Percentiles rank a stretch among this genome's conserved stretches.
These are phyloP conservation scores for Rhodotorula taiwanensis DNA, from an alignment of 768 basidiomycete species.

Conservation along the genomic window DNA sequence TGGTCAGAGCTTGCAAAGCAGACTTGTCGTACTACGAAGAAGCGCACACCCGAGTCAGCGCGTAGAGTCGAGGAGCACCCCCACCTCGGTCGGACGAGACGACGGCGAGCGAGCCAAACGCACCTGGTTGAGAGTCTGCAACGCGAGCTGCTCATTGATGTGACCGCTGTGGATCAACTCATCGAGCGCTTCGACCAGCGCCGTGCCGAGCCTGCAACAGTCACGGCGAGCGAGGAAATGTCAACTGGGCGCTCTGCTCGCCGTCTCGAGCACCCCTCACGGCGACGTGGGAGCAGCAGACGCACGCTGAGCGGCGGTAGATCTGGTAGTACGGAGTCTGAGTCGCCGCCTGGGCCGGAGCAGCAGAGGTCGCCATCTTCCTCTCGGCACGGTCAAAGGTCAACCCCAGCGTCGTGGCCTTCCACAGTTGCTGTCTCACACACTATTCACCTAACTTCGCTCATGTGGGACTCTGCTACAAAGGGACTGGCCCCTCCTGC, in stretches of 20 bases:
- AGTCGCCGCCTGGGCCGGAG: conserved; percentile 7
- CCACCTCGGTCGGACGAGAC: not conserved
- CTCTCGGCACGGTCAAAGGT: not conserved
- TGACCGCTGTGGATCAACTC: conserved; percentile 94
- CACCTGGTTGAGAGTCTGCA: conserved; percentile 97
- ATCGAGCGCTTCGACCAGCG: conserved; percentile 94
- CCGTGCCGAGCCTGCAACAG: conserved; percentile 89
- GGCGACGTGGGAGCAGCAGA: conserved; percentile 40
- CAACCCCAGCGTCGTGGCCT: too few relatives aligned
- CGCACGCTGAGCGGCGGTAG: conserved; percentile 83
- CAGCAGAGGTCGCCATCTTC: not conserved
- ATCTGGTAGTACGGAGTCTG: conserved; percentile 77
- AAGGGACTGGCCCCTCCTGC: too few relatives aligned
- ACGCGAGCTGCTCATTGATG: conserved; percentile 95
- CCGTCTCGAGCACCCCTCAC: too few relatives aligned
- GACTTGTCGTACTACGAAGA: conserved; percentile 82
- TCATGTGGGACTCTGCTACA: too few relatives aligned
- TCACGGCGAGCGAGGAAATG: not conserved
- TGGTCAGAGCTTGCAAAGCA: conserved; percentile 82
- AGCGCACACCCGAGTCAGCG: not conserved
- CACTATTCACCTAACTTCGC: too few relatives aligned
- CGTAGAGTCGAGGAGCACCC: not conserved
- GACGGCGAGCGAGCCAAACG: not conserved
- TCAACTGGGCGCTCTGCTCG: too few relatives aligned
- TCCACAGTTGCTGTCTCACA: too few relatives aligned